Evolutionary conservation across 768 basidiomycete species (phyloP).

Genomic region (Suillus subluteus): DNA sequence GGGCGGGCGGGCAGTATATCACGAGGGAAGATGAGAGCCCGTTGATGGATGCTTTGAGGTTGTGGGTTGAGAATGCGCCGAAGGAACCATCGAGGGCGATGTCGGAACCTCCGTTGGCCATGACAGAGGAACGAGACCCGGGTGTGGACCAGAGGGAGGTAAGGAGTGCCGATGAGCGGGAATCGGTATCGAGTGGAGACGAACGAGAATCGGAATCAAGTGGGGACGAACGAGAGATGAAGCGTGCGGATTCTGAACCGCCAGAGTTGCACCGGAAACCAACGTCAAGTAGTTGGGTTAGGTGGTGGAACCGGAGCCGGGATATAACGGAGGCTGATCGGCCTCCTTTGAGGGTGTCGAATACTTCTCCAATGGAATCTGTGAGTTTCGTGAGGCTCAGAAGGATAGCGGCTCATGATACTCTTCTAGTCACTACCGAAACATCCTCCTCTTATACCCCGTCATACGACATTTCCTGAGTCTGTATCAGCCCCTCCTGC

Average conservation of each 20-base stretch:
- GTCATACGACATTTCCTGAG: conserved; percentile 14
- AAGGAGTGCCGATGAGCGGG: conserved; percentile 15
- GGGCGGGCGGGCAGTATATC: conserved; percentile 75
- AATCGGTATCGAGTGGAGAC: conserved; percentile 29
- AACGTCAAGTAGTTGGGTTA: conserved; percentile 74
- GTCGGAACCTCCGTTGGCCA: conserved; percentile 17
- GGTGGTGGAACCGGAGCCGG: conserved; percentile 80
- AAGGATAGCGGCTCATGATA: conserved; percentile 8
- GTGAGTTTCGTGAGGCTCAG: conserved; percentile 15
- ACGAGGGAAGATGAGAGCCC: conserved; percentile 76
- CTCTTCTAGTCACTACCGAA: conserved; percentile 19
- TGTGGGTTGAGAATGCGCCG: conserved; percentile 47
- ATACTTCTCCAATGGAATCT: conserved; percentile 29
- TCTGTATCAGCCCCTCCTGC: conserved; percentile 52
- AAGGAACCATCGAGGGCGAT: conserved; percentile 15
- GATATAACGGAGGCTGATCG: conserved; percentile 32
- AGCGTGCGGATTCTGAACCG: conserved; percentile 43
- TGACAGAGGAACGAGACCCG: conserved; percentile 32
- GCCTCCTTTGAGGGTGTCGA: conserved; percentile 26
- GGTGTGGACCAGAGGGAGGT: conserved; percentile 23
- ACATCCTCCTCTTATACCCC: conserved; percentile 1
- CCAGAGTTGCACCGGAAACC: conserved; percentile 44
- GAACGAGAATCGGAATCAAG: conserved; percentile 27
- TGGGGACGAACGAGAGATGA: conserved; percentile 30
- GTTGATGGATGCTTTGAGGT: conserved; percentile 70